Conservation (phyloP, 805 yeast genomes). For the Hanseniaspora hatyaiensis region DNA sequence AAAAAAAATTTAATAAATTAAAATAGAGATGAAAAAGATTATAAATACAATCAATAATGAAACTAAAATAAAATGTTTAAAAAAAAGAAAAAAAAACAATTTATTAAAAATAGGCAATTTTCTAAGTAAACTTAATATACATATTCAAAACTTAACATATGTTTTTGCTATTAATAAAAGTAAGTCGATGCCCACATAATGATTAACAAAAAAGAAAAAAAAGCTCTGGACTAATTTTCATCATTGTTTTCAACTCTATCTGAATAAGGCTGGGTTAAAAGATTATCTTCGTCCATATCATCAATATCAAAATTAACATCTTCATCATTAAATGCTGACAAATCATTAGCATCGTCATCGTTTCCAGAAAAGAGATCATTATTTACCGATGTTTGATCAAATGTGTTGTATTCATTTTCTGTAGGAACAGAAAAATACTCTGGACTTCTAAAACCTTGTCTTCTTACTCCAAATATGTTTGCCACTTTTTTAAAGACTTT, state of each 20-base stretch:
- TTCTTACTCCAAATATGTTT: conserved; percentile 7
- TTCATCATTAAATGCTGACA: conserved; percentile 34
- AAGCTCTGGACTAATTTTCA: no score
- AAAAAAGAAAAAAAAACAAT: neutral
- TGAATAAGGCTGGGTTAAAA: conserved; percentile 20
- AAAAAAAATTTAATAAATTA: no score
- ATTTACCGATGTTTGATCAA: conserved; percentile 28
- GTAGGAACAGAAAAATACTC: conserved; percentile 19
- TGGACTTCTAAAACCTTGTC: conserved; percentile 14
- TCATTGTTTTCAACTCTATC: conserved; percentile 15
- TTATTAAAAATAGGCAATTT: no score
- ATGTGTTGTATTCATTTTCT: conserved; percentile 28
- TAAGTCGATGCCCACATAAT: no score
- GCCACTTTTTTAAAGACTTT: conserved; percentile 3
- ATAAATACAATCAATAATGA: neutral
- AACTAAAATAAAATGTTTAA: neutral
- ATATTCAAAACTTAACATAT: no score
- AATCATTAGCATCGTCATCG: conserved; percentile 41
- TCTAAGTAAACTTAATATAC: no score
- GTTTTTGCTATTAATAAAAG: no score
- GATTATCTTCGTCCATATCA: conserved; percentile 15
- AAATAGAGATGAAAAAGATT: neutral
- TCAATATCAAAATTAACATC: conserved; percentile 30
- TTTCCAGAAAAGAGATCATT: conserved; percentile 30
- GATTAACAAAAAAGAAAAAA: no score